Conservation (phyloP, 2,329 filamentous ascomycete genomes). For the Aspergillus brunneoviolaceus region DNA sequence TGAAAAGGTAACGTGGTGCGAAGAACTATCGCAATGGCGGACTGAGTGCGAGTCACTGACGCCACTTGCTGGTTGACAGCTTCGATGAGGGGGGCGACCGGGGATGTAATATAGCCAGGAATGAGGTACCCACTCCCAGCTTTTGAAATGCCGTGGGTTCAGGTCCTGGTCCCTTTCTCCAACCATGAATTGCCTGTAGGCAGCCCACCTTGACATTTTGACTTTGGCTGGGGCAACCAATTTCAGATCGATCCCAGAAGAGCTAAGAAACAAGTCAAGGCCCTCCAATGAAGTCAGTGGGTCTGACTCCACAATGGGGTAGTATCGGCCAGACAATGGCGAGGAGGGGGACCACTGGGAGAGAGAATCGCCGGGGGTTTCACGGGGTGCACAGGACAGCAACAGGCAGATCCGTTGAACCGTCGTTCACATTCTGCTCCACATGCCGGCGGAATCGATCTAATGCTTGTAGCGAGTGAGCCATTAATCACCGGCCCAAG, state of each 20-base stretch:
- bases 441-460: slow-evolving; percentile 8
- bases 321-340: slow-evolving; percentile 12
- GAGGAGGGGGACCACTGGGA: slow-evolving; percentile 18
- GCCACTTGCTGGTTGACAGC: neutral
- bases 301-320: slow-evolving; percentile 7
- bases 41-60: neutral
- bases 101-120: slow-evolving; percentile 12
- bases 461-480: neutral
- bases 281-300: slow-evolving; percentile 8
- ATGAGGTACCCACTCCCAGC: slow-evolving; percentile 1
- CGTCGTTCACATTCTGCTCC: slow-evolving; percentile 20
- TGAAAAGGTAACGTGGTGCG: neutral
- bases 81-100: neutral
- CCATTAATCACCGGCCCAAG: neutral
- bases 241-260: slow-evolving; percentile 3
- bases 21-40: neutral
- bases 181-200: neutral
- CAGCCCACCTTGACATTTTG: slow-evolving; percentile 2
- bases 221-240: slow-evolving; percentile 3
- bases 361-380: slow-evolving; percentile 16
- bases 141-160: neutral
- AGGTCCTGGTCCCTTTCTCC: slow-evolving; percentile 1
- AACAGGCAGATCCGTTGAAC: slow-evolving; percentile 25
- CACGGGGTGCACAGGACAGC: slow-evolving; percentile 5
- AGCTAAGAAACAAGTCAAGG: neutral